A percentile compares a stretch with the other conserved stretches of the same genome.
phyloP scores from a whole-genome alignment of 306 rosid genomes.

The Echinosophora koreensis region DNA sequence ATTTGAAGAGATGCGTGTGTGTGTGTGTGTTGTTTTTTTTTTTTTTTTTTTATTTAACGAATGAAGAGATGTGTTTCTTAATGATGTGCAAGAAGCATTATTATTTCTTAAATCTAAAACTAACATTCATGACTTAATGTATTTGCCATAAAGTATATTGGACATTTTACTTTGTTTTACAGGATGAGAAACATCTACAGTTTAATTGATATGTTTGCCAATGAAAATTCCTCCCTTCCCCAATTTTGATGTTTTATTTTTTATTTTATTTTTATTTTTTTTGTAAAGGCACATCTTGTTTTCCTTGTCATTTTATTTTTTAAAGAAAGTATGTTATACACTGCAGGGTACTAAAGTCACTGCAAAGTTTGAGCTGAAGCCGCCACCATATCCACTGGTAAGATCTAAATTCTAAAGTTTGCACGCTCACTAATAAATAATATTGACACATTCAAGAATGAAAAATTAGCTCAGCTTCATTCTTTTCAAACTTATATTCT shows the following conservation, averaged over 20 bases:
- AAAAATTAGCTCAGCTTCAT: neutral
- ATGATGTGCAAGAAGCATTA: no score
- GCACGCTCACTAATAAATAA: neutral
- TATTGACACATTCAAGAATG: neutral
- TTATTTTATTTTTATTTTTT: neutral
- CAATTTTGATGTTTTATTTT: neutral
- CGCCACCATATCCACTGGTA: constrained; percentile 92
- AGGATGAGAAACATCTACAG: neutral
- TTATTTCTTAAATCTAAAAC: neutral
- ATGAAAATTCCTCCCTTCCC: neutral
- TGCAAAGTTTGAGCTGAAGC: constrained; percentile 77
- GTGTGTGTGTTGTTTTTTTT: no score
- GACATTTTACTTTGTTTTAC: neutral
- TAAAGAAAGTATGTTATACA: constrained; percentile 6
- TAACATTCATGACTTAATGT: neutral
- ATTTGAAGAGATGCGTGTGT: no score
- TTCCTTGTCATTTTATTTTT: neutral
- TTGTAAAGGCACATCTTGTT: neutral
- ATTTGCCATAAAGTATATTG: neutral
- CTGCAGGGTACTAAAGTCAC: constrained; percentile 58
- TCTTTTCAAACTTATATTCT: neutral
- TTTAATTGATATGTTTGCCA: neutral
- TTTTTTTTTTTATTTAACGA: no score
- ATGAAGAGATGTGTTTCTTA: no score
- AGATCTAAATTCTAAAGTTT: constrained; percentile 42